Evolutionary conservation across 2,329 filamentous ascomycete species (phyloP).

Genomic region (Fusarium poae): DNA sequence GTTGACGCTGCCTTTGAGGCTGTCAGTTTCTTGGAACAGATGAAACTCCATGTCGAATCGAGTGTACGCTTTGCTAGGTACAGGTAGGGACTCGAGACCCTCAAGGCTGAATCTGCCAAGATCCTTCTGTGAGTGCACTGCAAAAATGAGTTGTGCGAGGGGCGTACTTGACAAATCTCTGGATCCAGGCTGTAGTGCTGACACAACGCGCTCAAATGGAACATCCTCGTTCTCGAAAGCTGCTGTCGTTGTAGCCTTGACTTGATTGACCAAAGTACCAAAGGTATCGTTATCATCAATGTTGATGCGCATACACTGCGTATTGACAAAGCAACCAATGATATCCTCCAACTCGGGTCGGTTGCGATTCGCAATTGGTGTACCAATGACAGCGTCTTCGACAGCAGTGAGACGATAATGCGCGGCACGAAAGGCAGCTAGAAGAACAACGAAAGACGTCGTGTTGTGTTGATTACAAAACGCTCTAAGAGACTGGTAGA

Average conservation of each 20-base stretch:
- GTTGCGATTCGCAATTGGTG: conserved; percentile 37
- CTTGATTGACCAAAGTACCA: conserved; percentile 25
- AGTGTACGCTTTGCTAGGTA: conserved; percentile 13
- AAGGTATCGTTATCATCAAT: conserved; percentile 35
- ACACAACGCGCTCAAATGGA: conserved; percentile 18
- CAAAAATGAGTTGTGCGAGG: conserved; percentile 21
- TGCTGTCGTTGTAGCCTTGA: neutral
- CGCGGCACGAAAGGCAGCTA: conserved; percentile 44
- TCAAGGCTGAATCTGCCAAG: conserved; percentile 38
- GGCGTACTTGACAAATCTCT: conserved; percentile 18
- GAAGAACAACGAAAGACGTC: conserved; percentile 34
- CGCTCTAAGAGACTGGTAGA: conserved; percentile 17
- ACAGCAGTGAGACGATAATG: conserved; percentile 48
- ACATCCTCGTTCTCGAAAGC: conserved; percentile 21
- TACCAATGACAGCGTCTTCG: conserved; percentile 44
- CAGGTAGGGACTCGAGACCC: conserved; percentile 24
- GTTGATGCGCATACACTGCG: conserved; percentile 44
- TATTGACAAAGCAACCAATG: conserved; percentile 48
- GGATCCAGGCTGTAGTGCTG: neutral
- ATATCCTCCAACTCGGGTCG: conserved; percentile 35
- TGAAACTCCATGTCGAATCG: conserved; percentile 48
- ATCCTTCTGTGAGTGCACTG: conserved; percentile 37
- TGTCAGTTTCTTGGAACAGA: conserved; percentile 35
- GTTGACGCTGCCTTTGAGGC: conserved; percentile 24
- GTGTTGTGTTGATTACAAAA: conserved; percentile 25